These are phyloP conservation scores for Penicillium paxilli DNA, from an alignment of 495 filamentous ascomycete genomes.

Conservation along the genomic window DNA sequence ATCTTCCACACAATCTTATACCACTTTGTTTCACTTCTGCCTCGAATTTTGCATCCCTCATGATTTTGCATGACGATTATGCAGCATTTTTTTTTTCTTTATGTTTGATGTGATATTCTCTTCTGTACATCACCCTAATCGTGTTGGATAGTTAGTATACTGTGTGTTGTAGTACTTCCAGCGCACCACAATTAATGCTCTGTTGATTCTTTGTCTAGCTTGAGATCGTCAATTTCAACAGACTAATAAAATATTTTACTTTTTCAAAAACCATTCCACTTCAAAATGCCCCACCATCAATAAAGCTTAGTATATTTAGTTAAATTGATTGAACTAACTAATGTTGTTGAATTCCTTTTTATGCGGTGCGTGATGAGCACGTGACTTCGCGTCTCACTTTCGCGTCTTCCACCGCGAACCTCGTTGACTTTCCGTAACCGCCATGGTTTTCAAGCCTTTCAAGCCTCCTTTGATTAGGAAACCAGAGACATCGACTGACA, in stretches of 20 bases:
- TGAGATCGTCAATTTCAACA: not conserved
- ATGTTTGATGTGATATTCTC: conserved; percentile 14
- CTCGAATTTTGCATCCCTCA: conserved; percentile 10
- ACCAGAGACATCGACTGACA: conserved; percentile 7
- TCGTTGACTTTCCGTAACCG: conserved; percentile 2
- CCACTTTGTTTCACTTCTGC: conserved; percentile 8
- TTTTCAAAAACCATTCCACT: too few relatives aligned
- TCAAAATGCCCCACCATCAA: too few relatives aligned
- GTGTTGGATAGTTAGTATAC: conserved; percentile 8
- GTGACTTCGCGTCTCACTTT: conserved; percentile 21
- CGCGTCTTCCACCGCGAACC: conserved; percentile 10
- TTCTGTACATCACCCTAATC: conserved; percentile 13
- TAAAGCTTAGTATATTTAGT: too few relatives aligned
- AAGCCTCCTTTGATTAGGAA: conserved; percentile 46
- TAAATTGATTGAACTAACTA: too few relatives aligned
- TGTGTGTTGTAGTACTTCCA: conserved; percentile 4
- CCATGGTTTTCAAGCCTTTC: conserved; percentile 51
- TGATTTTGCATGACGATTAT: conserved; percentile 14
- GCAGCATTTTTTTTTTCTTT: conserved; percentile 7
- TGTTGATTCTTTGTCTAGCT: not conserved
- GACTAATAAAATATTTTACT: not conserved
- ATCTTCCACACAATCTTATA: conserved; percentile 12
- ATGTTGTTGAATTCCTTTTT: too few relatives aligned
- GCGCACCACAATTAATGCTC: conserved; percentile 1
- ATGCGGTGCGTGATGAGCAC: conserved; percentile 8